These are phyloP conservation scores for Alternaria sp. DNA, from an alignment of 2,329 filamentous ascomycete species.

Conservation along the genomic window DNA sequence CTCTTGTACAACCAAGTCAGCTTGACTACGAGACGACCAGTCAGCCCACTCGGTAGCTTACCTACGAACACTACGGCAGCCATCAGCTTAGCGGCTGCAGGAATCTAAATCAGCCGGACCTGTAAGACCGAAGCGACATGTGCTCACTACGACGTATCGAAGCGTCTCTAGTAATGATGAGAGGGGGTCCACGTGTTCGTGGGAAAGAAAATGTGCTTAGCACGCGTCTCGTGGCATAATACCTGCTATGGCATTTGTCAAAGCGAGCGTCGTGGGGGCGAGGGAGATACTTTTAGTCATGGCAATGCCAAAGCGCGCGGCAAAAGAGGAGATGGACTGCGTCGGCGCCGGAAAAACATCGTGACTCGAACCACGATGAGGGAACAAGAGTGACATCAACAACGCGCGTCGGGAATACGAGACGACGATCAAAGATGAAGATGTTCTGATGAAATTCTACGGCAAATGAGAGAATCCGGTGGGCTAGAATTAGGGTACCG, in stretches of 20 bases:
- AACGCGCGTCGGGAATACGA: slow-evolving; percentile 4
- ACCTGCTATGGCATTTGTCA: background rate
- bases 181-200: background rate
- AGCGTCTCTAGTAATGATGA: background rate
- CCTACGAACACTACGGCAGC: background rate
- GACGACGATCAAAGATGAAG: background rate
- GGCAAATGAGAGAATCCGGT: background rate
- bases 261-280: background rate
- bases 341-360: background rate
- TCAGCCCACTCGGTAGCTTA: background rate
- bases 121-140: background rate
- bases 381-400: slow-evolving; percentile 1
- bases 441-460: background rate
- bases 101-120: background rate
- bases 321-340: background rate
- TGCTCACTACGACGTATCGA: background rate
- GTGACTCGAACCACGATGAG: background rate
- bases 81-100: slow-evolving; percentile 3
- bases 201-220: background rate
- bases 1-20: background rate
- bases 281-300: background rate
- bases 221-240: background rate
- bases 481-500: background rate
- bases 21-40: background rate
- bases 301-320: background rate